phyloP scores from a whole-genome alignment of 139 green algal species.

The Chlamydomonas asymmetrica region DNA sequence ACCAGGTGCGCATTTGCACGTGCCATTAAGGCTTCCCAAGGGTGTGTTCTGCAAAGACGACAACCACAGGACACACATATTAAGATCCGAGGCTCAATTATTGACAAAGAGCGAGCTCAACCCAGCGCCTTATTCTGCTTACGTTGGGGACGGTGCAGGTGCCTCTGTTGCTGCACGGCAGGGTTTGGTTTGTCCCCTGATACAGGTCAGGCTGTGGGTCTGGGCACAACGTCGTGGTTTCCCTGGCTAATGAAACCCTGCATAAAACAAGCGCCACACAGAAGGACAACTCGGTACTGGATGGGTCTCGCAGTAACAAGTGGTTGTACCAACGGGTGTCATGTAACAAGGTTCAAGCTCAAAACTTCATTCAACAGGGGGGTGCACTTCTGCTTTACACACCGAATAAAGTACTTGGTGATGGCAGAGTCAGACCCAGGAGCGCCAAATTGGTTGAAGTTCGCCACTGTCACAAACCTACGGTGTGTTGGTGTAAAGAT shows the following conservation, averaged over 20 bases:
- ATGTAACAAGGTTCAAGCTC: not conserved
- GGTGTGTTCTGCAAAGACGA: not conserved
- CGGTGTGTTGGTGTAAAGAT: too few species aligned
- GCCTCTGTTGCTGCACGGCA: not conserved
- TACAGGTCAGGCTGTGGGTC: not conserved
- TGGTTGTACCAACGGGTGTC: not conserved
- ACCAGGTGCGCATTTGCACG: not conserved
- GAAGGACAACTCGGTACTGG: not conserved
- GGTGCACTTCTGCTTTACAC: not conserved
- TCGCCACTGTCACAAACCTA: conserved; percentile 21
- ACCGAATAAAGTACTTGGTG: not conserved
- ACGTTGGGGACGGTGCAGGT: not conserved
- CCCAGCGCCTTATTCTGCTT: too few species aligned
- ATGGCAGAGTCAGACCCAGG: not conserved
- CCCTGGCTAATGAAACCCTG: not conserved
- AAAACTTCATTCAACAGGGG: not conserved
- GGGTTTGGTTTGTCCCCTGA: not conserved
- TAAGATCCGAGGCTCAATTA: too few species aligned
- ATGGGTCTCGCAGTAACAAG: not conserved
- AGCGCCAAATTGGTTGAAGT: not conserved
- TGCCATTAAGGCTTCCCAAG: not conserved
- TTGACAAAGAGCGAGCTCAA: too few species aligned
- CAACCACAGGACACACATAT: not conserved
- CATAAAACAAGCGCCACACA: not conserved
- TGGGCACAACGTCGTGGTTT: not conserved